Evolutionary conservation across 2,329 filamentous ascomycete genomes (phyloP), one percentile per base, ranked within the genome.

Genomic region (Scedosporium boydii): DNA sequence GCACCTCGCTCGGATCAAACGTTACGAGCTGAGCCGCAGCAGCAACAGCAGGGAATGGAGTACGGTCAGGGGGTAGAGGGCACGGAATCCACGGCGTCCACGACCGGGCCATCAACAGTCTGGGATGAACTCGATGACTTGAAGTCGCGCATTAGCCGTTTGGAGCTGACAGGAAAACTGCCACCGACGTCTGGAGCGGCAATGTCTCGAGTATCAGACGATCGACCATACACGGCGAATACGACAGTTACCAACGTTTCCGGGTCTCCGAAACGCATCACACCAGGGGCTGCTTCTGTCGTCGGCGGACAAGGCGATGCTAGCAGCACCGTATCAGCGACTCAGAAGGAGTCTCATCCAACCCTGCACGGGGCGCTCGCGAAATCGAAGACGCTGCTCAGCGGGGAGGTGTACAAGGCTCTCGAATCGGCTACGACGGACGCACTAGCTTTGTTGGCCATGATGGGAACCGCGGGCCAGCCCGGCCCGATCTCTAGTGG

Each of bases 41-140:
- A 68, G 16, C 65, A 68, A n/a, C 65, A 60, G 3, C 58, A 38
- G 10, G 34, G 34, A 38, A 38, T 67, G 9, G 74, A 76, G 41
- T 62, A 66, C 9, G 66, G 72, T 51, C 76, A 82, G 63, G 76
- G 73, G 18, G 68, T 78, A 29, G 87, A 93, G 69, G 88, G 87
- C 7, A 92, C 91, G 0, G 91, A 95, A 69, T 98, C 95, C 0
- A 93, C 89, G 0, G 82, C 89, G 41, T 98, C 95, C 0, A 95
- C 91, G 0, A 92, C 88, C 1, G 91, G 91, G 1, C 91, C 93
- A 12, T 96, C 92, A 1, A 97, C 92, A 0, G 91, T 99, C 2
- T 99, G 95, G 95, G 95, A 98, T 71, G 95, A 99, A 74, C 77
- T 99, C 29, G 95, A 98, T 68, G 95, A 98, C 66, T 78, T 99